Percentiles rank a stretch among this genome's conserved stretches.
These are phyloP conservation scores for Catharanthus roseus DNA, from an alignment of 257 asterid genomes.

Conservation along the genomic window DNA sequence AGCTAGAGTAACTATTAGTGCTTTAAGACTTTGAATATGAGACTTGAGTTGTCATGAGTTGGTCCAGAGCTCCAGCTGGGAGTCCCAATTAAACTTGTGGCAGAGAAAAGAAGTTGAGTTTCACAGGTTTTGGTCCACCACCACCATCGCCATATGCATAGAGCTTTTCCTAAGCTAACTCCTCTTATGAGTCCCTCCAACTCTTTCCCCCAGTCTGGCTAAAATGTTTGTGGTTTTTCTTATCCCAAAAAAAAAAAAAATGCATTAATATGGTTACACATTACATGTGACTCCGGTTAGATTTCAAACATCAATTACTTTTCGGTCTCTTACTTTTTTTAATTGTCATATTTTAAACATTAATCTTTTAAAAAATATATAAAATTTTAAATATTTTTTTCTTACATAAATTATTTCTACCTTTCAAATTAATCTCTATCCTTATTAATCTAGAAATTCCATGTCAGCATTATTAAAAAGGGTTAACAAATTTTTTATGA, in stretches of 20 bases:
- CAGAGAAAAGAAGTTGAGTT: neutral
- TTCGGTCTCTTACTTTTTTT: too few species aligned
- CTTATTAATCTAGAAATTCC: too few species aligned
- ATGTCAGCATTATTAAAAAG: too few species aligned
- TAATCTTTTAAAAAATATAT: too few species aligned
- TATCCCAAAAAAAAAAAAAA: neutral
- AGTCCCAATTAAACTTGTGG: neutral
- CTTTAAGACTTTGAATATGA: neutral
- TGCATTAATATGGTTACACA: conserved; percentile 1
- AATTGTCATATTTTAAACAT: too few species aligned
- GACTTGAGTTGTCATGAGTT: neutral
- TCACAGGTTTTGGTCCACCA: conserved; percentile 1
- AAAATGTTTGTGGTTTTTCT: neutral
- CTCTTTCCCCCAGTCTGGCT: neutral
- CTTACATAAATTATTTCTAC: too few species aligned
- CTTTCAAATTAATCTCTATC: too few species aligned
- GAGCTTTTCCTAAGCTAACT: too few species aligned
- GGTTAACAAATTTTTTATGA: too few species aligned
- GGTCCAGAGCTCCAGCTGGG: conserved; percentile 5
- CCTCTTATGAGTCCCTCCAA: neutral
- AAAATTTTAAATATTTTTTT: too few species aligned
- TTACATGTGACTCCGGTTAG: neutral
- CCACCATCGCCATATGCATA: neutral
- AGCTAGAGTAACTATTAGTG: neutral
- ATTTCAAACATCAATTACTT: too few species aligned